Conservation (phyloP, 148 eudicot species). For the Drosera capensis region DNA sequence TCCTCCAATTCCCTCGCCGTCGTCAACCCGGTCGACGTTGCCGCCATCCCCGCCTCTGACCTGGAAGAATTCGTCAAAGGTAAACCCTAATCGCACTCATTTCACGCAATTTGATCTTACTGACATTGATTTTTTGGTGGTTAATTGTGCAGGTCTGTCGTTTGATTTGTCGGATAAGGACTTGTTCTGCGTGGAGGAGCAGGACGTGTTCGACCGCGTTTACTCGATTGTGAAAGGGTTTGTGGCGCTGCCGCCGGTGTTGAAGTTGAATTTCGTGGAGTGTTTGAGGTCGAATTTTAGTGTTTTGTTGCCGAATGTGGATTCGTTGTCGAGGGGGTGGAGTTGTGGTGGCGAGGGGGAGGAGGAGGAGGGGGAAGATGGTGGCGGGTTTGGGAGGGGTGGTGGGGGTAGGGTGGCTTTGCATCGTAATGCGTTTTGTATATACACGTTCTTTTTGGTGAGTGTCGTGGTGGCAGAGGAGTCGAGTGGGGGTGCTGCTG, state of each 20-base stretch:
- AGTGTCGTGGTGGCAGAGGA: conserved; percentile 56
- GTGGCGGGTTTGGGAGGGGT: too few relatives aligned
- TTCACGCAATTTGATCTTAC: background rate
- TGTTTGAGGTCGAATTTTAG: conserved; percentile 69
- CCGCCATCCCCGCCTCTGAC: conserved; percentile 54
- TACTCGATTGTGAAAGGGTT: conserved; percentile 70
- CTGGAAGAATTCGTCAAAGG: conserved; percentile 94
- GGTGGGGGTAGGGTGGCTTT: conserved; percentile 40
- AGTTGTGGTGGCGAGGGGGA: conserved; percentile 13
- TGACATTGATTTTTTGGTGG: background rate
- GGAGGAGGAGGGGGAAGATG: too few relatives aligned
- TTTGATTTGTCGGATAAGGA: conserved; percentile 76
- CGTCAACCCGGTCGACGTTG: conserved; percentile 17
- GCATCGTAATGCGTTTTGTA: conserved; percentile 71
- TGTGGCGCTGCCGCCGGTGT: conserved; percentile 24
- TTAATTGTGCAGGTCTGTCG: conserved; percentile 36
- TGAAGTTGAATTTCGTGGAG: conserved; percentile 61
- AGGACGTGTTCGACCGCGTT: conserved; percentile 67
- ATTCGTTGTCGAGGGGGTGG: conserved; percentile 37
- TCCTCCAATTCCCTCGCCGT: too few relatives aligned
- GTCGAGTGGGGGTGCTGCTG: conserved; percentile 14
- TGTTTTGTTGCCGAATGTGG: conserved; percentile 79
- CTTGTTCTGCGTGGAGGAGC: conserved; percentile 75
- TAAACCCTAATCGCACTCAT: conserved; percentile 18
- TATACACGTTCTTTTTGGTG: conserved; percentile 65